phyloP scores from a whole-genome alignment of 2,329 filamentous ascomycete species.

The Trichoderma endophyticum region DNA sequence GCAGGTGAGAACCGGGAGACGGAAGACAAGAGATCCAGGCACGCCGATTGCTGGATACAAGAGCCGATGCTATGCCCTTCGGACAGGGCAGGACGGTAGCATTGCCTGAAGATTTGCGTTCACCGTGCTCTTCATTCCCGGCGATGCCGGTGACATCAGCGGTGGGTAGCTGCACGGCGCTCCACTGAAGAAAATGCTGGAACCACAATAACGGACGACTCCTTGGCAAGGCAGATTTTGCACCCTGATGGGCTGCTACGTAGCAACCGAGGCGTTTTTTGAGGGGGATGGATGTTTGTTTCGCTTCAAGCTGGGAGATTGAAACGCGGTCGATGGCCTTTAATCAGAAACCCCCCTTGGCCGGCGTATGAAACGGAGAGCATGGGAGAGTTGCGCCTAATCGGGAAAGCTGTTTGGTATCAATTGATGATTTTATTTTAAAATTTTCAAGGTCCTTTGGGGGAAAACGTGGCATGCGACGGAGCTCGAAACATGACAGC shows the following conservation, averaged over 20 bases:
- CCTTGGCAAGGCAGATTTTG: constrained; percentile 15
- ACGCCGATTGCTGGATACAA: neutral
- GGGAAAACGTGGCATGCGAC: constrained; percentile 1
- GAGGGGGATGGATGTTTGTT: neutral
- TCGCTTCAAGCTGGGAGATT: neutral
- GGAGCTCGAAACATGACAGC: neutral
- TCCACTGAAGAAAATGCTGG: constrained; percentile 4
- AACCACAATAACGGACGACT: neutral
- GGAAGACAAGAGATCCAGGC: neutral
- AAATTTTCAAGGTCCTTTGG: neutral
- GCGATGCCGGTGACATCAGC: constrained; percentile 13
- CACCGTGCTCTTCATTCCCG: constrained; percentile 8
- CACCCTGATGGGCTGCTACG: constrained; percentile 13
- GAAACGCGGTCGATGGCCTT: constrained; percentile 1
- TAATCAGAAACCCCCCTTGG: constrained; percentile 6
- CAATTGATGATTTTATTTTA: neutral
- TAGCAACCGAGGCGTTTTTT: constrained; percentile 9
- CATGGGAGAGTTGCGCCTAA: neutral
- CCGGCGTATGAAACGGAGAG: neutral
- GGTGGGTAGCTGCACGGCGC: neutral
- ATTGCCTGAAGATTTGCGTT: neutral
- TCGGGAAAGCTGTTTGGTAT: neutral
- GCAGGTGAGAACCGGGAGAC: neutral
- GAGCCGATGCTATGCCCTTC: constrained; percentile 4
- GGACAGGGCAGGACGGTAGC: neutral